Evolutionary conservation across 2,329 filamentous ascomycete species (phyloP).

Genomic region (Pyricularia sp.): DNA sequence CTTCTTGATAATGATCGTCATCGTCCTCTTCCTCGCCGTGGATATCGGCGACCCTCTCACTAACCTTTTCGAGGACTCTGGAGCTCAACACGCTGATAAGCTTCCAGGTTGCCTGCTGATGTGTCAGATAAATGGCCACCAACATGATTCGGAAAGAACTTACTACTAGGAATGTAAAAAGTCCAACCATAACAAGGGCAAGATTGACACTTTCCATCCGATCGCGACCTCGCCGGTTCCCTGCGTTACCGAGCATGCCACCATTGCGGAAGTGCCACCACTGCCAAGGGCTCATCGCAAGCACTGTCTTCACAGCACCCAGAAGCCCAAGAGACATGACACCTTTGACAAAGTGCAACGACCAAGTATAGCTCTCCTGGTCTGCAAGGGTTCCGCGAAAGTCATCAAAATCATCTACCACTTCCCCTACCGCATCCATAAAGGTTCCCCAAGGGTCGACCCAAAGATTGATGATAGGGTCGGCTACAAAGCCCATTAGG

Average conservation of each 20-base stretch:
- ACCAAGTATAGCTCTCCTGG: constrained; percentile 54
- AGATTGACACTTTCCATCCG: constrained; percentile 72
- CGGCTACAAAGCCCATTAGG: constrained; percentile 79
- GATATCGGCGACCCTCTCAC: constrained; percentile 78
- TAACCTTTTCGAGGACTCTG: constrained; percentile 63
- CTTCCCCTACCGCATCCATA: constrained; percentile 37
- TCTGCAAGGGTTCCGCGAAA: constrained; percentile 22
- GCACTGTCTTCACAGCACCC: constrained; percentile 72
- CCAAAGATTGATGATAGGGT: constrained; percentile 86
- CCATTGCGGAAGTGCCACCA: constrained; percentile 65
- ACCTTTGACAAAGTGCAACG: constrained; percentile 79
- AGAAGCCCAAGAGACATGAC: constrained; percentile 82
- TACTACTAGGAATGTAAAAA: constrained; percentile 70
- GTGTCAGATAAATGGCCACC: constrained; percentile 11
- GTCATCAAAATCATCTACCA: constrained; percentile 19
- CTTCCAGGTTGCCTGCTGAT: constrained; percentile 64
- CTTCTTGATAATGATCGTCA: constrained; percentile 20
- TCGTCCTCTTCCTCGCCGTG: constrained; percentile 52
- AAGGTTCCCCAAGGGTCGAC: constrained; percentile 65
- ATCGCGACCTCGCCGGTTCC: constrained; percentile 50
- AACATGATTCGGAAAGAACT: constrained; percentile 22
- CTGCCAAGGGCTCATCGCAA: constrained; percentile 65
- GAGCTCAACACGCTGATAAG: constrained; percentile 66
- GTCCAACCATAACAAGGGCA: constrained; percentile 69
- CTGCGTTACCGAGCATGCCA: constrained; percentile 41